These are phyloP conservation scores for Lasiodiplodia sp. DNA, from an alignment of 2,329 filamentous ascomycete genomes.

Conservation along the genomic window DNA sequence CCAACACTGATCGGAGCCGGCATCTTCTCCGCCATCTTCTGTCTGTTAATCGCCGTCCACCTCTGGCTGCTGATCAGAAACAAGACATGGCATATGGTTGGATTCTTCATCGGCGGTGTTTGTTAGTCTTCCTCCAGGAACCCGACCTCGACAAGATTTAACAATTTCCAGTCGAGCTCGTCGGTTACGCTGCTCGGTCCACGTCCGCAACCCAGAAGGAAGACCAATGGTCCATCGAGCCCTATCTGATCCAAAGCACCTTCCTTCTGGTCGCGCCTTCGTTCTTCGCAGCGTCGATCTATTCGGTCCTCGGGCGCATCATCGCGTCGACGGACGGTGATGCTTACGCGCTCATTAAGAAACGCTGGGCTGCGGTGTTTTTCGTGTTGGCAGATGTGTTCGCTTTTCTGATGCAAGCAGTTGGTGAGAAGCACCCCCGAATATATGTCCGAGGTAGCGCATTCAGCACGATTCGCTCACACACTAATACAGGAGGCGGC, in stretches of 20 bases:
- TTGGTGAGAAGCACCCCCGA: neutral
- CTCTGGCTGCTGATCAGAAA: constrained; percentile 46
- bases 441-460: no score
- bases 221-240: constrained; percentile 38
- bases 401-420: constrained; percentile 50
- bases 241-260: constrained; percentile 54
- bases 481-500: neutral
- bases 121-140: constrained; percentile 47
- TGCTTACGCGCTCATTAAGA: constrained; percentile 43
- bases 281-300: constrained; percentile 56
- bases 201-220: constrained; percentile 39
- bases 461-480: neutral
- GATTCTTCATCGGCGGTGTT: constrained; percentile 59
- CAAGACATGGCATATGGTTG: constrained; percentile 59
- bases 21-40: constrained; percentile 41
- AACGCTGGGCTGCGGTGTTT: constrained; percentile 48
- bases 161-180: constrained; percentile 52
- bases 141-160: no score
- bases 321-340: constrained; percentile 46
- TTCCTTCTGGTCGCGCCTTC: constrained; percentile 56
- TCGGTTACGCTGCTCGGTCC: constrained; percentile 60
- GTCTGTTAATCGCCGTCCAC: constrained; percentile 45
- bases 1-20: constrained; percentile 41
- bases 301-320: constrained; percentile 53
- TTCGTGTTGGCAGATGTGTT: constrained; percentile 53